Evolutionary conservation across 176 grass and related monocot species (phyloP).

Genomic region (Oryza punctata): DNA sequence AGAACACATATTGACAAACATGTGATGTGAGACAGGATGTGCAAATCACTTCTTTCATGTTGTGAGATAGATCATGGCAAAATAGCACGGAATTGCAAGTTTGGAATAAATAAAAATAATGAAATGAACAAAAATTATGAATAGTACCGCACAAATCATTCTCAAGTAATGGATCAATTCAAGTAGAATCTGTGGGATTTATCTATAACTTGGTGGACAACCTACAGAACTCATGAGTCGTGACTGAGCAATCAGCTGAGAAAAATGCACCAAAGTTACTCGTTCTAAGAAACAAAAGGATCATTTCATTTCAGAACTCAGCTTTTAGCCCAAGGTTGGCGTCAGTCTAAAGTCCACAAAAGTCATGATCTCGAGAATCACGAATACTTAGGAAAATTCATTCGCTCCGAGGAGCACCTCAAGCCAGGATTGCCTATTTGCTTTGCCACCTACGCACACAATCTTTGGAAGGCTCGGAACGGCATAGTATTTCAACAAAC

Average conservation of each 20-base stretch:
- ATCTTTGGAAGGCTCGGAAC: too few species aligned
- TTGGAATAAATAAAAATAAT: neutral
- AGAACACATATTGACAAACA: neutral
- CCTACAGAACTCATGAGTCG: neutral
- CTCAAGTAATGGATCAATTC: neutral
- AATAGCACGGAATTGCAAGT: neutral
- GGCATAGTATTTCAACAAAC: too few species aligned
- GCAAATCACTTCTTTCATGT: neutral
- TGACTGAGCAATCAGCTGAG: too few species aligned
- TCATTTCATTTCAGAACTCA: neutral
- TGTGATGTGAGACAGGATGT: neutral
- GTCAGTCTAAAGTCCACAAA: neutral
- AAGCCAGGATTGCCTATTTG: too few species aligned
- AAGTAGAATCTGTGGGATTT: neutral
- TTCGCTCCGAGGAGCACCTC: too few species aligned
- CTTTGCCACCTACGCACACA: too few species aligned
- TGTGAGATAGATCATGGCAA: neutral
- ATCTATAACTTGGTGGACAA: neutral
- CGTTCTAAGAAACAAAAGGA: neutral
- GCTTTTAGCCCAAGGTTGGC: neutral
- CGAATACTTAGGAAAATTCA: too few species aligned
- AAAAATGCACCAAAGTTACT: neutral
- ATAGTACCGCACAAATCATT: neutral
- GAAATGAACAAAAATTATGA: neutral
- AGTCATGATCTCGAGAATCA: too few species aligned